Percentiles rank a stretch among this genome's conserved stretches.
Evolutionary conservation across 306 rosid genomes (phyloP).

Genomic region (Coriaria nepalensis): DNA sequence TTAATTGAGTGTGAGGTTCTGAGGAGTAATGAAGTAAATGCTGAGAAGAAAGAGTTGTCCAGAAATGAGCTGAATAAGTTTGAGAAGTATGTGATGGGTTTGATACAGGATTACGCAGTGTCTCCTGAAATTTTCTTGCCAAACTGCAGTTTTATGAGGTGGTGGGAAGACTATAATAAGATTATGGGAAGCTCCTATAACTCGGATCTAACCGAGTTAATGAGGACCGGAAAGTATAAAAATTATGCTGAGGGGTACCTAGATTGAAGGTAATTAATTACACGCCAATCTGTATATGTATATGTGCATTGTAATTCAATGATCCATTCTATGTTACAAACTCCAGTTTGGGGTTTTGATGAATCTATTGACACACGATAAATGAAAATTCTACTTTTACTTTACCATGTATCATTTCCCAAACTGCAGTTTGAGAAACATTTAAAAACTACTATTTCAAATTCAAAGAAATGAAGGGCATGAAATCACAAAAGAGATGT

Average conservation of each 20-base stretch:
- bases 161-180: slow-evolving; percentile 40
- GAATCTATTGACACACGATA: too few relatives aligned
- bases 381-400: too few relatives aligned
- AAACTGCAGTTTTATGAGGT: slow-evolving; percentile 41
- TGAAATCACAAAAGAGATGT: too few relatives aligned
- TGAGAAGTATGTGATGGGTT: slow-evolving; percentile 29
- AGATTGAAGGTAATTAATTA: too few relatives aligned
- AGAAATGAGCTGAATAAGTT: slow-evolving; percentile 16
- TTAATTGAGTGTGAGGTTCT: slow-evolving; percentile 14
- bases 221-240: slow-evolving; percentile 13
- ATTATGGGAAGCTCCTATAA: slow-evolving; percentile 8
- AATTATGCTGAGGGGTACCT: slow-evolving; percentile 20
- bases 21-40: neutral
- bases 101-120: slow-evolving; percentile 25
- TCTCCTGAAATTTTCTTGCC: slow-evolving; percentile 55
- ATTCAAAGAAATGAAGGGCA: too few relatives aligned
- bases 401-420: too few relatives aligned
- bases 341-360: too few relatives aligned
- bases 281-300: too few relatives aligned
- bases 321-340: too few relatives aligned
- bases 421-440: too few relatives aligned
- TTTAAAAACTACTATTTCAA: too few relatives aligned
- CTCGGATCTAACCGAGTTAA: slow-evolving; percentile 20
- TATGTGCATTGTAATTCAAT: too few relatives aligned
- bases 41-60: slow-evolving; percentile 6